Conservation (phyloP, 139 green algal genomes). For the Micromonas pusilla region DNA sequence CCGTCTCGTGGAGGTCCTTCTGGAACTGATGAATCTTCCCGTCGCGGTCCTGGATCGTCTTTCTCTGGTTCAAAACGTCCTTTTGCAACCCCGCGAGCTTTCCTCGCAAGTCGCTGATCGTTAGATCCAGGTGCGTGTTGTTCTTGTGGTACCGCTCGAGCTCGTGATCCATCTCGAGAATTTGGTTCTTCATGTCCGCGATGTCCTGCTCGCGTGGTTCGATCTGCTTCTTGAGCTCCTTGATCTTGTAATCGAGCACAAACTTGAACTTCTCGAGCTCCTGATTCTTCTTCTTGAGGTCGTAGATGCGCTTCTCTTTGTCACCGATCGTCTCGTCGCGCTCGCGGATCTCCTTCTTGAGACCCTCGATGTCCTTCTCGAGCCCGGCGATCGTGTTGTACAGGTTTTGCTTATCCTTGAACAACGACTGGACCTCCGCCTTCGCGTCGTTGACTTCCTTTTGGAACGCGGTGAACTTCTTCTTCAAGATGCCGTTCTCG, state of each 20-base stretch:
- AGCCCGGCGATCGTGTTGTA: conserved; percentile 48
- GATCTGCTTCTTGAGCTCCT: conserved; percentile 87
- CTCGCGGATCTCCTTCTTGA: conserved; percentile 77
- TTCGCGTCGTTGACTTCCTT: conserved; percentile 75
- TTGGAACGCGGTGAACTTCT: conserved; percentile 76
- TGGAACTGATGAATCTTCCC: conserved; percentile 38
- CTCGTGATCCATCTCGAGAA: conserved; percentile 78
- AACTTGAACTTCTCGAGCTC: conserved; percentile 97
- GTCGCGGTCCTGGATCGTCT: conserved; percentile 27
- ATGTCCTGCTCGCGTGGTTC: conserved; percentile 79
- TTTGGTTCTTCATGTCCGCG: conserved; percentile 67
- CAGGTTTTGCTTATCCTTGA: conserved; percentile 70
- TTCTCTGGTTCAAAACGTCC: conserved; percentile 42
- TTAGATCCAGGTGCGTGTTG: conserved; percentile 68
- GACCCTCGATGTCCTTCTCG: conserved; percentile 71
- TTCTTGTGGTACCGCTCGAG: conserved; percentile 77
- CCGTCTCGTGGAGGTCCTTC: conserved; percentile 42
- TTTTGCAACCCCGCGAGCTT: conserved; percentile 57
- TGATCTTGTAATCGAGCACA: conserved; percentile 91
- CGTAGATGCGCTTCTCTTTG: conserved; percentile 87
- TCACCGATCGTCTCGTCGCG: conserved; percentile 84
- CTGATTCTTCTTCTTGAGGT: conserved; percentile 90
- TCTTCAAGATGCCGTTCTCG: conserved; percentile 90
- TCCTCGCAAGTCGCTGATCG: conserved; percentile 59
- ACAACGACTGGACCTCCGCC: conserved; percentile 70